Evolutionary conservation across 495 filamentous ascomycete genomes (phyloP), one percentile per base, ranked within the genome.

Genomic region (Aspergillus nidulans): DNA sequence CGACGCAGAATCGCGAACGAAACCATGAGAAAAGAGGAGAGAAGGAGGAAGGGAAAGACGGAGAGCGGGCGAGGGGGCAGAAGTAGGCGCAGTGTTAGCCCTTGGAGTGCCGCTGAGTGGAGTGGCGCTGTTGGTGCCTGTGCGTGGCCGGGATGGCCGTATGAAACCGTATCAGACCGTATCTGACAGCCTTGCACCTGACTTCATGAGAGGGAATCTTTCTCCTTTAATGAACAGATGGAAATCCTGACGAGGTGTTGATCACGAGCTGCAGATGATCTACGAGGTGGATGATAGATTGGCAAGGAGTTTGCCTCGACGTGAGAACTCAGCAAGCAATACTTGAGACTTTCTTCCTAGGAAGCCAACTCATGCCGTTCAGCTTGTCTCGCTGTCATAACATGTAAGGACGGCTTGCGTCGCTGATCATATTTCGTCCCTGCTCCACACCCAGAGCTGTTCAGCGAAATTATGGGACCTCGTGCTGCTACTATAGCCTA

Each of bases 1-100:
- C 46, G 57, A 61, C 56, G 65, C 62, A 64, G 60, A 65, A 60
- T 60, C 59, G 57, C 53, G 30, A 46, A 12, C 13, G 44, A 52
- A 61, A 64, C 63, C 61, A 63, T 68, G 63, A 59, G 56, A 53
- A 53, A 38, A 49, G 24, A 38, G 44, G 53, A 40, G 20, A 36
- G 44, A 15, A 16, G 39, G 12, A 52, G 34, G 23, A 16, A 42
- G 48, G 42, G 55, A 46, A 25, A 42, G 6, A 4, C 55, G 39
- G 58, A 58, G 60, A 41, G 55, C 40, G 56, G 56, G 51, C 48
- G 57, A 45, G 48, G 53, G 54, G 52, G 58, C 51, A 59, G 53
- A 62, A 63, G 57, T 61, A 64, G 51, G 55, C 38, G 43, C 42
- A n/a, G 15, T 34, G 30, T 12, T 26, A 26, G 20, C 13, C 21